Base-by-base conservation (phyloP, 352 stramenopile species). In the Globisporangium orthogonon region DNA sequence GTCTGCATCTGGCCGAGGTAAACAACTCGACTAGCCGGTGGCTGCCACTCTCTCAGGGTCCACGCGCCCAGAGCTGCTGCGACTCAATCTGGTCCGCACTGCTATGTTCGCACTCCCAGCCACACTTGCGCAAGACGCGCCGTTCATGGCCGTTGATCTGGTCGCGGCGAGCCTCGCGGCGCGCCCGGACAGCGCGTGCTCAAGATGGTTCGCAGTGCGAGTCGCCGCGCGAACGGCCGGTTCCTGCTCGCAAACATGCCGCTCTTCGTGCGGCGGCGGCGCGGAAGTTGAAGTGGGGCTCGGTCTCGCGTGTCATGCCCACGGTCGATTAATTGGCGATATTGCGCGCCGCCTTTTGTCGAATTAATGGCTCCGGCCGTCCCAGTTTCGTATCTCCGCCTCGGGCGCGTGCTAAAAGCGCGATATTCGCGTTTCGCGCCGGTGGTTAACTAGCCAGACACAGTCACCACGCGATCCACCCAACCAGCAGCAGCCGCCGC, bases 11-110 rank as follows among this genome's bases (percentile, higher is more conserved):
- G 40, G 13, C 70, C 4, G 52, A 65, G 31, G 30, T 71, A 13
- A 66, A 64, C 50, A 69, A 71, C 58, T 52, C 58, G 31, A 67
- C 67, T 74, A 63, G 67, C 33, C 50, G 9, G 10, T 11, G 2
- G 14, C 52, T 1, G 57, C 63, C 1, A 28, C 60, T 0, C 51
- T 74, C 44, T 40, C 40, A 0, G 40, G 13, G 0, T 7, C 29
- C 31, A 18, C 49, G 2, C 56, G 56, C n/a, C 39, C n/a, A 2
- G 23, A 15, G n/a, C 49, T 62, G 30, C 49, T 39, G 11, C 45
- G 37, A 7, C 15, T 63, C 15, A 47, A 18, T 13, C 23, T 62
- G 6, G 39, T 49, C 7, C 58, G 52, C 33, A 60, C 51, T 5
- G 54, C 52, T 17, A 2, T 62, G 41, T 40, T 49, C 28, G n/a